A percentile compares a stretch with the other conserved stretches of the same genome.
Conservation (phyloP, 2,329 filamentous ascomycete genomes). For the Fusarium ramigenum region DNA sequence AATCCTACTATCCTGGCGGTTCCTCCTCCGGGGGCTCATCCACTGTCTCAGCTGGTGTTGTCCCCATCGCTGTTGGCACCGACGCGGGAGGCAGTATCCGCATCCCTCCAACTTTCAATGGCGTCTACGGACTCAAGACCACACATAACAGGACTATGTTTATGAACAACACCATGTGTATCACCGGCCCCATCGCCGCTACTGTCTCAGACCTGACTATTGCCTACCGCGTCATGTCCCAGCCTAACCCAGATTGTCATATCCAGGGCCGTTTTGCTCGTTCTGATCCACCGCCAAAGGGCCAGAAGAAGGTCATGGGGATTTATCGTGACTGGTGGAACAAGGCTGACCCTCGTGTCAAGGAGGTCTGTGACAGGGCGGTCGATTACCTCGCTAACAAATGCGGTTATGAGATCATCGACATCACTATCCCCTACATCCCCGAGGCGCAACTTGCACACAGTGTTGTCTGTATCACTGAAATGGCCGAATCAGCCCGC, state of each 20-base stretch:
- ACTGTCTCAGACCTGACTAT: conserved; percentile 81
- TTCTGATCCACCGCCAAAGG: conserved; percentile 56
- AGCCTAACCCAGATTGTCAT: conserved; percentile 71
- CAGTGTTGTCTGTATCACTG: conserved; percentile 78
- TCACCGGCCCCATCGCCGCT: conserved; percentile 79
- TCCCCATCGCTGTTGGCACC: conserved; percentile 79
- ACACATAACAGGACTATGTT: conserved; percentile 75
- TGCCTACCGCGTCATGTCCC: conserved; percentile 82
- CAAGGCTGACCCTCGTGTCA: conserved; percentile 68
- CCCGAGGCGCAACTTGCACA: conserved; percentile 80
- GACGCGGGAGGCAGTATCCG: conserved; percentile 82
- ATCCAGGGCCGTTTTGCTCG: conserved; percentile 71
- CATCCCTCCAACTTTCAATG: conserved; percentile 79
- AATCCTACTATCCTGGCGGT: conserved; percentile 80
- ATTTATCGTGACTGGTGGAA: conserved; percentile 66
- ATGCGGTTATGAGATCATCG: conserved; percentile 59
- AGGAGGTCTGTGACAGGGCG: conserved; percentile 67
- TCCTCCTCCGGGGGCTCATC: conserved; percentile 83
- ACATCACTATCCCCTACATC: conserved; percentile 74
- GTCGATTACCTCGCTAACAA: conserved; percentile 66
- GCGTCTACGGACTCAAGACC: conserved; percentile 83
- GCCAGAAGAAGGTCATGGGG: conserved; percentile 71
- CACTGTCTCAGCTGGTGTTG: conserved; percentile 72
- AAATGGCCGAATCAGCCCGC: conserved; percentile 65
- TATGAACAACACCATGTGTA: conserved; percentile 64